A percentile compares a stretch with the other conserved stretches of the same genome.
Conservation (phyloP, 75 land plant genomes). For the Picea sitchensis region DNA sequence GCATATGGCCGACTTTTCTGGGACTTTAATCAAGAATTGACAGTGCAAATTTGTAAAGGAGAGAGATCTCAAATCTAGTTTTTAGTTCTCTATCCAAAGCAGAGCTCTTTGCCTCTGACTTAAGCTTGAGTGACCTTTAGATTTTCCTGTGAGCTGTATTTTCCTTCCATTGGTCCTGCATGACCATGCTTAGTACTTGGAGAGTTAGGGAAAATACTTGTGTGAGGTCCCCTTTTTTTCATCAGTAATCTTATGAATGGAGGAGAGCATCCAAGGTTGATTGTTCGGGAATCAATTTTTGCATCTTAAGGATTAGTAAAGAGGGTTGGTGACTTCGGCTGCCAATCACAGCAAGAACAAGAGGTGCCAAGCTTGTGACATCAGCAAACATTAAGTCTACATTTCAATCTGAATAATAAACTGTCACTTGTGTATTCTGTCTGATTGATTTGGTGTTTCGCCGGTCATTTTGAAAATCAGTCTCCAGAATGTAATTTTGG, state of each 20-base stretch:
- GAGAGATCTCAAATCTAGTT: slow-evolving; percentile 9
- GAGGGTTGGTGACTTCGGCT: slow-evolving; percentile 13
- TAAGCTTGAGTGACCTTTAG: slow-evolving; percentile 3
- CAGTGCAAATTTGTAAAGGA: slow-evolving; percentile 8
- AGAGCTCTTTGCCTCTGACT: not conserved
- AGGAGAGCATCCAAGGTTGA: slow-evolving; percentile 11
- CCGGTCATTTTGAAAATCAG: not conserved
- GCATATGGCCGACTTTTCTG: slow-evolving; percentile 15
- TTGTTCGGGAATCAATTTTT: slow-evolving; percentile 11
- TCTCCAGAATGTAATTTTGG: not conserved
- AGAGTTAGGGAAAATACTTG: slow-evolving; percentile 11
- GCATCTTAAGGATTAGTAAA: slow-evolving; percentile 11
- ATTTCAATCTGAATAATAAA: slow-evolving; percentile 3
- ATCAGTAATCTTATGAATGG: slow-evolving; percentile 11
- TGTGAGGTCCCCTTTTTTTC: slow-evolving; percentile 4
- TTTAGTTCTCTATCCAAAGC: slow-evolving; percentile 1
- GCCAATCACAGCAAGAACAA: slow-evolving; percentile 22
- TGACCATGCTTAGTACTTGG: slow-evolving; percentile 2
- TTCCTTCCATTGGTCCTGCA: slow-evolving; percentile 6
- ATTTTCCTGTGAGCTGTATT: not conserved
- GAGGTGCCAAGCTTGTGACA: slow-evolving; percentile 38
- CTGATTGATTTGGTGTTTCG: not conserved
- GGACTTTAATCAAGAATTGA: slow-evolving; percentile 13
- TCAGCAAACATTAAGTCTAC: slow-evolving; percentile 8
- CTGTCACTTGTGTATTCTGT: not conserved